These are phyloP conservation scores for Neurospora discreta DNA, from an alignment of 495 filamentous ascomycete species.

Conservation along the genomic window DNA sequence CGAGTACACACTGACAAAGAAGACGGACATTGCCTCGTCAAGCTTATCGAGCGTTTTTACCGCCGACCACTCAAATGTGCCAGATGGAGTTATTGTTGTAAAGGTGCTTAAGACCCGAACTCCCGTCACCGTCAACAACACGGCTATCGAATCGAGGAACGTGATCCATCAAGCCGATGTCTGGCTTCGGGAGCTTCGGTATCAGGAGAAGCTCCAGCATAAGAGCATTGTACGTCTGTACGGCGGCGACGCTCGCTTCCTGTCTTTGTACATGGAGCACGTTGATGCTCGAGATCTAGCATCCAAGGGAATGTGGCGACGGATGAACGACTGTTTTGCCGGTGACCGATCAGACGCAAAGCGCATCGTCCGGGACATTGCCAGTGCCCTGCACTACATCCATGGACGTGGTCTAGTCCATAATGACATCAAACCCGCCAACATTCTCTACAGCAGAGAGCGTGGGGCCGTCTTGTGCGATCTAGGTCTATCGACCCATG, in stretches of 20 bases:
- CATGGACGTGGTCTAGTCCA: conserved; percentile 34
- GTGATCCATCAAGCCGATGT: conserved; percentile 40
- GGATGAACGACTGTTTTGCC: conserved; percentile 27
- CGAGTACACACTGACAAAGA: conserved; percentile 34
- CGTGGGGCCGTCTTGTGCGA: conserved; percentile 41
- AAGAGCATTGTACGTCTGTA: conserved; percentile 37
- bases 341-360: conserved; percentile 29
- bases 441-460: conserved; percentile 40
- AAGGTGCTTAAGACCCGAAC: conserved; percentile 38
- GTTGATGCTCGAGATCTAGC: conserved; percentile 36
- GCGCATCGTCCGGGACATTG: conserved; percentile 35
- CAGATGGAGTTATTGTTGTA: conserved; percentile 34
- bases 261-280: conserved; percentile 42
- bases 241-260: conserved; percentile 37
- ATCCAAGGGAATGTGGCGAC: conserved; percentile 29
- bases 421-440: conserved; percentile 43
- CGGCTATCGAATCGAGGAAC: conserved; percentile 28
- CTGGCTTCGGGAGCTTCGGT: conserved; percentile 38
- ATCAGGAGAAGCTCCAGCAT: conserved; percentile 35
- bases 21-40: conserved; percentile 33
- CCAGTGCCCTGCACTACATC: conserved; percentile 34
- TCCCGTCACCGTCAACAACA: conserved; percentile 19
- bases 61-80: conserved; percentile 31
- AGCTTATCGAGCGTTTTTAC: conserved; percentile 38
- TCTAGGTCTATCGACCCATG: conserved; percentile 32